Evolutionary conservation across 23 red algal species (phyloP).

Genomic region (Gracilaria domingensis): DNA sequence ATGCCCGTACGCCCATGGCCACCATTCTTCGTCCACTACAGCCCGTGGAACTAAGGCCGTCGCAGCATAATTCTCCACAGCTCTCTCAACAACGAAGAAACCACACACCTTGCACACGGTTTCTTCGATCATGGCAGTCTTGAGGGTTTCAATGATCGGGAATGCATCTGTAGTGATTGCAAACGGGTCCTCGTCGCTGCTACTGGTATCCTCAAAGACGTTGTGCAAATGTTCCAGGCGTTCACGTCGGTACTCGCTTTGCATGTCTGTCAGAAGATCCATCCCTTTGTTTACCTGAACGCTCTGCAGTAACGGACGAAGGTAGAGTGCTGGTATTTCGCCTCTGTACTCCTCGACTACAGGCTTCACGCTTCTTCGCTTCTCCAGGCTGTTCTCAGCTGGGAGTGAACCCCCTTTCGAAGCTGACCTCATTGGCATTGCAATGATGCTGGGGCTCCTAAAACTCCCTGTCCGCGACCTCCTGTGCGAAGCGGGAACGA

Average conservation of each 20-base stretch:
- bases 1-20: conserved; percentile 33
- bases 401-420: neutral
- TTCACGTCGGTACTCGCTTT: conserved; percentile 42
- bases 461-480: neutral
- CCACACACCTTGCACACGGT: conserved; percentile 51
- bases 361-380: neutral
- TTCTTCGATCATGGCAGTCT: conserved; percentile 31
- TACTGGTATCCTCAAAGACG: conserved; percentile 28
- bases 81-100: conserved; percentile 54
- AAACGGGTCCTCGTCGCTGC: conserved; percentile 27
- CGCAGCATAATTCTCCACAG: conserved; percentile 35
- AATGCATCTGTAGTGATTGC: conserved; percentile 23
- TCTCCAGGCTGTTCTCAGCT: neutral
- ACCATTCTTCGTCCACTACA: conserved; percentile 62
- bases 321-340: conserved; percentile 42
- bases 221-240: conserved; percentile 39
- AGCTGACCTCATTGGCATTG: neutral
- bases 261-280: conserved; percentile 62
- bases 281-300: conserved; percentile 55
- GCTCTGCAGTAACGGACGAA: conserved; percentile 48
- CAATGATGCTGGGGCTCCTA: neutral
- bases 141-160: conserved; percentile 25
- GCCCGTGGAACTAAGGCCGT: conserved; percentile 35
- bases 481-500: neutral
- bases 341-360: conserved; percentile 35